Evolutionary conservation across 73 alveolate species (phyloP).

Genomic region (Breviolum minutum): DNA sequence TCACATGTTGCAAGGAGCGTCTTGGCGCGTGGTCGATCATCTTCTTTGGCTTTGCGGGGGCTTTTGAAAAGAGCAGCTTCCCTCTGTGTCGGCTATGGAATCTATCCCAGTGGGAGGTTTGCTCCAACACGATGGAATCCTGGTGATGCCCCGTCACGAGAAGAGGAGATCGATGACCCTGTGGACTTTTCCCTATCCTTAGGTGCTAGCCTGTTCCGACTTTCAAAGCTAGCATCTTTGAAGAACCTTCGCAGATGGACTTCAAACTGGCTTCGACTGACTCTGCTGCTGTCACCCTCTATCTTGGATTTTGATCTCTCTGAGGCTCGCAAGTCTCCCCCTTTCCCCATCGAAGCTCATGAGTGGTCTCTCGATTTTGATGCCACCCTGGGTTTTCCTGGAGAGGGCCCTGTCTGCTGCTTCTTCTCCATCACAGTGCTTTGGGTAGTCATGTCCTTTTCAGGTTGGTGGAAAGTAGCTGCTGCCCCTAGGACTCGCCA

Average conservation of each 20-base stretch:
- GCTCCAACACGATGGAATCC: not conserved
- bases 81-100: not conserved
- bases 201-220: not conserved
- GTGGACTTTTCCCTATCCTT: not conserved
- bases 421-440: too few species aligned
- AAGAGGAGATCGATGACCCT: not conserved
- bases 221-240: not conserved
- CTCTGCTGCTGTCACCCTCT: too few species aligned
- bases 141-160: not conserved
- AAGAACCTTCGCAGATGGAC: not conserved
- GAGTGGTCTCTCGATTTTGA: not conserved
- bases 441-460: too few species aligned
- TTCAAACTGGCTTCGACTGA: not conserved
- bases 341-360: too few species aligned
- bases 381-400: not conserved
- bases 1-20: not conserved
- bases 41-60: not conserved
- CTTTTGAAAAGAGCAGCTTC: not conserved
- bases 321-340: too few species aligned
- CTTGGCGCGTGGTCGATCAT: not conserved
- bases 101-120: not conserved
- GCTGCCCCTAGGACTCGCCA: too few species aligned
- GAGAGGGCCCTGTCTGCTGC: not conserved
- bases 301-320: too few species aligned
- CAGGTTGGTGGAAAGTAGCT: too few species aligned